Base-by-base conservation (phyloP, 176 grass and related monocot genomes). In the Carex cristatella region DNA sequence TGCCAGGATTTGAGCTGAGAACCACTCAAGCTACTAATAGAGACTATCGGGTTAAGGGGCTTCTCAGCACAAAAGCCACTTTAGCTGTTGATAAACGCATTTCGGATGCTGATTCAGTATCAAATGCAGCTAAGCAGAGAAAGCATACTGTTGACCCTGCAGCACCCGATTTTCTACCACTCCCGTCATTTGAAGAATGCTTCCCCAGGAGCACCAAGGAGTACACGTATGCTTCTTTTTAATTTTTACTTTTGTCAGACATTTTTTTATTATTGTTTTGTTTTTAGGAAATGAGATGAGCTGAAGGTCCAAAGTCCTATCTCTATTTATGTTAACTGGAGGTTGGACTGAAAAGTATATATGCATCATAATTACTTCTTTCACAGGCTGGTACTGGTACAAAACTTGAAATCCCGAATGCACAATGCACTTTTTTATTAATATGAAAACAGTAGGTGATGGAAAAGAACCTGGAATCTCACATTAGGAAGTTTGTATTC, bases 171-270 rank as follows among this genome's bases (percentile, higher is more conserved):
- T 99, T 99, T 91, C 90, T 99, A 73, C 93, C 96, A 2, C 90
- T 99, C 68, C 96, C 96, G 55, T 90, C 96, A 16, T 99, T 99
- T 85, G 90, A 99, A 67, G 87, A 95, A 71, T 99, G 96, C 81
- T 99, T 95, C 65, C 96, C 93, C 9, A 89, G 90, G 70, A 98
- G 95, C 62, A 98, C 93, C 16, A 98, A 98, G 81, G 95, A 99
- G 86, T 85, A 5, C 79, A 99, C 85, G 93, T 80, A 99, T 11
- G 77, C 12, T 69, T 69, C 65, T 62, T 77, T 69, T 51, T 5
- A 10, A 60, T 76, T 86, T 60, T 32, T 4, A 80, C 5, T 33
- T 16, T 48, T 87, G 13, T 14, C 18, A 54, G 2, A 58, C 1
- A 69, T 64, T 18, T 86, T 67, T 31, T 49, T 56, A 1, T 70